Base-by-base conservation (phyloP, 2,329 filamentous ascomycete genomes). In the Westerdykella sp. region DNA sequence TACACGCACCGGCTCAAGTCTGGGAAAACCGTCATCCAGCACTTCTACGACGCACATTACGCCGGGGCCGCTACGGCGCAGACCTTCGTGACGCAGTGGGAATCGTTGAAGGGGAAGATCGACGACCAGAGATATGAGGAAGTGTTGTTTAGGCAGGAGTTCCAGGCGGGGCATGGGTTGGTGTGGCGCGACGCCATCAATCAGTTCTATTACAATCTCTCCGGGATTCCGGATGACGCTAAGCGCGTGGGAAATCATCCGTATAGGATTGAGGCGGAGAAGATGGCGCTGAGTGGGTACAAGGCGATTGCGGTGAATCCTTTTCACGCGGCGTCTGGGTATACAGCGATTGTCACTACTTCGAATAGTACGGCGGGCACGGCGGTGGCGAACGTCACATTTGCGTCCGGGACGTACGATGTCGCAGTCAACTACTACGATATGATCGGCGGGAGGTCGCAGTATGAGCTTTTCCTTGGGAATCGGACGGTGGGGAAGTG, bases 171-270 rank as follows among this genome's bases (percentile, higher is more conserved):
- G 0, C 84, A 87, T 62, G 73, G 81, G 0, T 71, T 87, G 14
- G 78, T 85, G 13, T 87, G 84, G 83, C 73, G 83, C 12, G 83
- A 86, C 55, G 73, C 79, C 1, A 78, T 87, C 65, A 78, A 69
- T 54, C 69, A 78, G 43, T 86, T 83, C 65, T 86, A 84, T 63
- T 54, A 70, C 57, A 81, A 78, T 57, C 63, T 79, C 31, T 81
- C 80, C 0, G 69, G 73, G 2, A 84, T 87, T 35, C 59, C 75
- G 0, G 83, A 87, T 50, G 67, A 73, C 15, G 52, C 52, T 0
- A 69, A 69, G 2, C 74, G 83, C 9, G 81, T 85, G 0, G 73
- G 75, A 1, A 69, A 79, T 46, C 77, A 87, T 59, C 74, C 76
- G 0, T 81, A 76, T 63, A 76, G 83, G n/a, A 75, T 87, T 37